Percentiles rank a stretch among this genome's conserved stretches.
Conservation (phyloP, 768 basidiomycete genomes). For the Chalciporus chontae region DNA sequence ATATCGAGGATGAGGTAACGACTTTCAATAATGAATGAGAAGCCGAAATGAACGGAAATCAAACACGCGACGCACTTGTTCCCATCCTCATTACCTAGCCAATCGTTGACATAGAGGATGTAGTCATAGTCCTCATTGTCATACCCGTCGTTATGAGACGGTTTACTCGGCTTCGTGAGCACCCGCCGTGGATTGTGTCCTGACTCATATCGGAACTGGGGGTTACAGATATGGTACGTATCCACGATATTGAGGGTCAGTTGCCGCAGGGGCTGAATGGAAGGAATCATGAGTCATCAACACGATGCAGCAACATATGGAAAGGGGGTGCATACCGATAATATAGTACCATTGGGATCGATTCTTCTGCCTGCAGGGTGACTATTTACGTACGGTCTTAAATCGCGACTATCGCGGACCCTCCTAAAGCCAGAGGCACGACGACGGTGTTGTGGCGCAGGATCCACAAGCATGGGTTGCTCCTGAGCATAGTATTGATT, state of each 20-base stretch:
- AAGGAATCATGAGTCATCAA: conserved; percentile 3
- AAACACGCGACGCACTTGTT: conserved; percentile 68
- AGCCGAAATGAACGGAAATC: not conserved
- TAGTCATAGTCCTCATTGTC: conserved; percentile 99
- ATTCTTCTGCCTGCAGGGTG: conserved; percentile 69
- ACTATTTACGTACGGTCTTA: conserved; percentile 69
- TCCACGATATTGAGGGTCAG: conserved; percentile 86
- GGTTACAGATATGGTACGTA: conserved; percentile 93
- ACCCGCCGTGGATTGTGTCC: conserved; percentile 94
- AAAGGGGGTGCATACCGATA: conserved; percentile 62
- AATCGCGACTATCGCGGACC: conserved; percentile 71
- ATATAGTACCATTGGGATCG: conserved; percentile 67
- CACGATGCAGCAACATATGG: conserved; percentile 2
- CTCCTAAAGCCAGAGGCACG: conserved; percentile 76
- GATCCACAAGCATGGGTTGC: conserved; percentile 72
- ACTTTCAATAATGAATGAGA: conserved; percentile 38
- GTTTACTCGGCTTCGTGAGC: conserved; percentile 96
- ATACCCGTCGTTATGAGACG: conserved; percentile 91
- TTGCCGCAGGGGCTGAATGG: conserved; percentile 51
- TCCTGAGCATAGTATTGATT: conserved; percentile 60
- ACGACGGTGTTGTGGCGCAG: conserved; percentile 51
- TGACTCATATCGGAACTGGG: conserved; percentile 91
- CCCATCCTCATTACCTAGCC: conserved; percentile 89
- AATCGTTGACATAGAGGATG: conserved; percentile 98
- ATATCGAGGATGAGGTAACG: conserved; percentile 94